Evolutionary conservation across 148 eudicot genomes (phyloP).

Genomic region (Rhododendron ovatum): DNA sequence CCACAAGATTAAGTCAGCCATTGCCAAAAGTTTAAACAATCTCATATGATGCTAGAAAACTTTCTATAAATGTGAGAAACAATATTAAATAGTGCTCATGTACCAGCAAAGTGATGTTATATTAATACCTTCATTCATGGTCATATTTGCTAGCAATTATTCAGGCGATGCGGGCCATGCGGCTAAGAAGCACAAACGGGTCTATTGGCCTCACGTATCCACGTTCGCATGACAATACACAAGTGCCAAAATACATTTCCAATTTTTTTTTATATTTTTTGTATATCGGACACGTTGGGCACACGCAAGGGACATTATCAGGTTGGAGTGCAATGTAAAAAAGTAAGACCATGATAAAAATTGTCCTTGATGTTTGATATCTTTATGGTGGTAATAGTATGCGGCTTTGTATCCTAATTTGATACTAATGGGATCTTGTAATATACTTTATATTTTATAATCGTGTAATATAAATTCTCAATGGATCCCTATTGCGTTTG

Average conservation of each 20-base stretch:
- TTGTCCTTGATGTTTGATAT: neutral
- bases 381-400: too few relatives aligned
- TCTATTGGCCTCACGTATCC: neutral
- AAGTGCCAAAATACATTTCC: neutral
- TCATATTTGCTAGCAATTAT: neutral
- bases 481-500: too few relatives aligned
- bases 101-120: neutral
- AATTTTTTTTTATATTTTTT: too few relatives aligned
- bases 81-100: neutral
- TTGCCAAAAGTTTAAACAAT: neutral
- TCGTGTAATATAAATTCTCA: too few relatives aligned
- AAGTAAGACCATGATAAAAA: neutral
- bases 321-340: neutral
- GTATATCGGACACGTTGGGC: neutral
- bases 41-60: slow-evolving; percentile 1
- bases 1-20: neutral
- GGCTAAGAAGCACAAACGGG: neutral
- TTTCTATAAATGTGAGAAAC: neutral
- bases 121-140: neutral
- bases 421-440: too few relatives aligned
- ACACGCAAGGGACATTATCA: neutral
- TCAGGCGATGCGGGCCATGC: neutral
- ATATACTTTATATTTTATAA: too few relatives aligned
- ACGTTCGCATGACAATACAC: too few relatives aligned
- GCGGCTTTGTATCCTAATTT: too few relatives aligned